phyloP scores from a whole-genome alignment of 768 basidiomycete genomes.

The Melanogaster broomeanus region DNA sequence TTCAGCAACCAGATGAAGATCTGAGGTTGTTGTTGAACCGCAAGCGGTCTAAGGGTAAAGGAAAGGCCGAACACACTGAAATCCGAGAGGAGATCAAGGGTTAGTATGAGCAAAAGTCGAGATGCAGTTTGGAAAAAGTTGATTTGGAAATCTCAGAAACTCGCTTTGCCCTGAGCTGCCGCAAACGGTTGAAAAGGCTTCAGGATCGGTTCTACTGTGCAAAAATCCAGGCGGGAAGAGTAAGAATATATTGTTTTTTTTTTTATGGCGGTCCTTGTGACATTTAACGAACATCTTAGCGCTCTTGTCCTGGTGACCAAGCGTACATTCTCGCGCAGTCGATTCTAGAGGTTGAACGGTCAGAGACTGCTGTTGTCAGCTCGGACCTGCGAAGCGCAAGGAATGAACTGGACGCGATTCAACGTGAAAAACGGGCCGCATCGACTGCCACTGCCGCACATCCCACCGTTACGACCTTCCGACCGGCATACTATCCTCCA shows the following conservation, averaged over 20 bases:
- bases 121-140: background rate
- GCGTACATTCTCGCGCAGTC: conserved; percentile 63
- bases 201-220: conserved; percentile 58
- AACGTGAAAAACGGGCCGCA: conserved; percentile 65
- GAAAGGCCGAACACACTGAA: conserved; percentile 50
- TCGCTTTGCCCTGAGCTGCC: conserved; percentile 66
- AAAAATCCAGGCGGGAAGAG: conserved; percentile 57
- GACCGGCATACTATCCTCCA: conserved; percentile 39
- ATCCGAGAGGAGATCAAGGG: conserved; percentile 53
- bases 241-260: conserved; percentile 30
- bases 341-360: conserved; percentile 65
- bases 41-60: conserved; percentile 57
- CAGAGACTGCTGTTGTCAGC: conserved; percentile 56
- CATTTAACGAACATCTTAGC: conserved; percentile 40
- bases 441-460: conserved; percentile 30
- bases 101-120: conserved; percentile 25
- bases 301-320: conserved; percentile 61
- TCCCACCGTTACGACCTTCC: conserved; percentile 36
- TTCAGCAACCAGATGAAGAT: conserved; percentile 74
- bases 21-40: conserved; percentile 34
- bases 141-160: conserved; percentile 51
- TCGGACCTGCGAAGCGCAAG: conserved; percentile 64
- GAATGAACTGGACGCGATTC: conserved; percentile 64
- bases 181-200: conserved; percentile 55
- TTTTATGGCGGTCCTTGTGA: background rate